Evolutionary conservation across 1,284 basidiomycete species (phyloP).

Genomic region (Cutaneotrichosporon daszewskae): DNA sequence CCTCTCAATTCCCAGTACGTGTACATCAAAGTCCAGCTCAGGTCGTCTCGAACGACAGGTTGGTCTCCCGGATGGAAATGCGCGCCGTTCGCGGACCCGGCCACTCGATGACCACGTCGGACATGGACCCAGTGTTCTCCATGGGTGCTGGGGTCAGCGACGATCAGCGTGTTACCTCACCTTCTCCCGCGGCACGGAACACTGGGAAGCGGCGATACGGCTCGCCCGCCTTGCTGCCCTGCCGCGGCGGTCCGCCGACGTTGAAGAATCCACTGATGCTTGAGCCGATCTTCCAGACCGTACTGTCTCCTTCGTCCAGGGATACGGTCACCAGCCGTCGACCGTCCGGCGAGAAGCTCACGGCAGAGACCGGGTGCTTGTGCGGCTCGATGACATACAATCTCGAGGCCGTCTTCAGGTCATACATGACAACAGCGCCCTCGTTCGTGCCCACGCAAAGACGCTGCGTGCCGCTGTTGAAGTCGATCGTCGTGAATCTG

Average conservation of each 20-base stretch:
- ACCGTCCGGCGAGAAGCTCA: slow-evolving; percentile 89
- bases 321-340: slow-evolving; percentile 80
- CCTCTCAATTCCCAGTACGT: too few species aligned
- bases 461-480: slow-evolving; percentile 76
- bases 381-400: slow-evolving; percentile 93
- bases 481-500: slow-evolving; percentile 88
- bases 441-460: slow-evolving; percentile 91
- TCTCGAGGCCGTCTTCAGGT: slow-evolving; percentile 89
- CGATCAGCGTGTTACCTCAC: slow-evolving; percentile 28
- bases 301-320: slow-evolving; percentile 70
- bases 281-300: slow-evolving; percentile 85
- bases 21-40: slow-evolving; percentile 18
- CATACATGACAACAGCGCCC: slow-evolving; percentile 89
- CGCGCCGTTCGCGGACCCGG: slow-evolving; percentile 70
- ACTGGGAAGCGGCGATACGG: slow-evolving; percentile 81
- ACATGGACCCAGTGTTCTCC: slow-evolving; percentile 60
- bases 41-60: slow-evolving; percentile 71
- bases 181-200: slow-evolving; percentile 51
- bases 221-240: slow-evolving; percentile 67
- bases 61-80: slow-evolving; percentile 70
- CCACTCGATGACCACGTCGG: slow-evolving; percentile 76
- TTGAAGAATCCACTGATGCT: slow-evolving; percentile 82
- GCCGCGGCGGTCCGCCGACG: slow-evolving; percentile 85
- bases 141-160: slow-evolving; percentile 2
- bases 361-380: slow-evolving; percentile 67